Percentiles rank a stretch among this genome's conserved stretches.
phyloP scores from a whole-genome alignment of 2,329 filamentous ascomycete genomes.

The Aspergillus hortae region DNA sequence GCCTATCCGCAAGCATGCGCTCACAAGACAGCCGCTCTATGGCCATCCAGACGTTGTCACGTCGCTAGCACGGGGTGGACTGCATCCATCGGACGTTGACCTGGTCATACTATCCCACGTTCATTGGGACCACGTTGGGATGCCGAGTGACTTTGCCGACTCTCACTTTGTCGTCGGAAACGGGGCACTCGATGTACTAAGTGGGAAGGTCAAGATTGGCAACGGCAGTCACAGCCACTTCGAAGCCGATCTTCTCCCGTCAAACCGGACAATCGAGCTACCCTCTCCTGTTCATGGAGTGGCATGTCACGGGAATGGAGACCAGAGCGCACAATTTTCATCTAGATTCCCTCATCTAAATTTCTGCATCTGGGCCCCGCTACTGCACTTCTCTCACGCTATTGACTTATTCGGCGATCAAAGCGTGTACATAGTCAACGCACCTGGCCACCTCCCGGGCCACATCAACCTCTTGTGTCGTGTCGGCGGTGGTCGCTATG shows the following conservation, averaged over 20 bases:
- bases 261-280: constrained; percentile 21
- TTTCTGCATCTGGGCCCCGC: constrained; percentile 15
- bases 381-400: constrained; percentile 12
- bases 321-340: not conserved
- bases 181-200: constrained; percentile 17
- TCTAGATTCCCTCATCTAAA: not conserved
- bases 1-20: constrained; percentile 20
- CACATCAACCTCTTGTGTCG: constrained; percentile 31
- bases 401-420: constrained; percentile 30
- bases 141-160: constrained; percentile 34
- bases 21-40: constrained; percentile 20
- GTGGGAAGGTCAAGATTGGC: not conserved
- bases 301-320: not conserved
- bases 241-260: constrained; percentile 21
- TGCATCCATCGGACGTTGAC: constrained; percentile 38
- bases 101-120: constrained; percentile 42
- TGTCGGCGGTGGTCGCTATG: constrained; percentile 8
- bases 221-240: constrained; percentile 23
- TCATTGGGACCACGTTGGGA: constrained; percentile 43
- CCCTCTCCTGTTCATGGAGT: not conserved
- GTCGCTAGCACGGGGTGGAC: constrained; percentile 33
- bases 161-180: constrained; percentile 40
- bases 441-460: constrained; percentile 29
- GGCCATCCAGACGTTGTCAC: constrained; percentile 23
- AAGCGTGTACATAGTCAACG: constrained; percentile 26